These are phyloP conservation scores for Pelargonium nanum DNA, from an alignment of 345 rosid genomes.

Conservation along the genomic window DNA sequence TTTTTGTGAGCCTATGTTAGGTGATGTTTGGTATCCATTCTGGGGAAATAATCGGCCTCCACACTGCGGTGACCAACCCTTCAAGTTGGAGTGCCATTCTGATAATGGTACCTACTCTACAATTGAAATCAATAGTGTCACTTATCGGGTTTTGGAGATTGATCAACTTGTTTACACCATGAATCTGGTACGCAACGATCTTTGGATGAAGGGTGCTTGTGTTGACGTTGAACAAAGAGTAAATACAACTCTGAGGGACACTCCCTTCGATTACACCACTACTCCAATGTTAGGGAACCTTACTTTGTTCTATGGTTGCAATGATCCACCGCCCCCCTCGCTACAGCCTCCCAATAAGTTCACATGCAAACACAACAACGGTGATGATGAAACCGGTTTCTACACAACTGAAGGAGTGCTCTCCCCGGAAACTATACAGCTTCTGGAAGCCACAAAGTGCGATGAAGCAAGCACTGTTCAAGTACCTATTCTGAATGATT, in stretches of 20 bases:
- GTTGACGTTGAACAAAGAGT: not conserved
- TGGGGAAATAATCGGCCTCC: not conserved
- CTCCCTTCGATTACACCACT: not conserved
- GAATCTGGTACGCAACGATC: not conserved
- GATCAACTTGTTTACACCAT: no score
- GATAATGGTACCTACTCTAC: not conserved
- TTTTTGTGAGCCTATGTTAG: not conserved
- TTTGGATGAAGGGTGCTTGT: not conserved
- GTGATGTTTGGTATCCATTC: not conserved
- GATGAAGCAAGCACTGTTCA: not conserved
- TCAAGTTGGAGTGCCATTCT: not conserved
- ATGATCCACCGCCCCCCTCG: not conserved
- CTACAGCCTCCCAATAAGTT: no score
- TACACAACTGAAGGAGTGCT: not conserved
- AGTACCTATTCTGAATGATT: not conserved
- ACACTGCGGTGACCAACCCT: not conserved
- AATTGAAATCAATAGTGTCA: not conserved
- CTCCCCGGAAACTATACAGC: no score
- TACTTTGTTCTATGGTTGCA: not conserved
- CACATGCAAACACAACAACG: no score
- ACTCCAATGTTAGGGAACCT: not conserved
- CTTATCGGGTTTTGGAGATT: not conserved
- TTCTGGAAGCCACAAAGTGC: not conserved
- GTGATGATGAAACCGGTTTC: not conserved
- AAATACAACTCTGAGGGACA: not conserved